Evolutionary conservation across 306 rosid species (phyloP).

Genomic region (Vigna radiata): DNA sequence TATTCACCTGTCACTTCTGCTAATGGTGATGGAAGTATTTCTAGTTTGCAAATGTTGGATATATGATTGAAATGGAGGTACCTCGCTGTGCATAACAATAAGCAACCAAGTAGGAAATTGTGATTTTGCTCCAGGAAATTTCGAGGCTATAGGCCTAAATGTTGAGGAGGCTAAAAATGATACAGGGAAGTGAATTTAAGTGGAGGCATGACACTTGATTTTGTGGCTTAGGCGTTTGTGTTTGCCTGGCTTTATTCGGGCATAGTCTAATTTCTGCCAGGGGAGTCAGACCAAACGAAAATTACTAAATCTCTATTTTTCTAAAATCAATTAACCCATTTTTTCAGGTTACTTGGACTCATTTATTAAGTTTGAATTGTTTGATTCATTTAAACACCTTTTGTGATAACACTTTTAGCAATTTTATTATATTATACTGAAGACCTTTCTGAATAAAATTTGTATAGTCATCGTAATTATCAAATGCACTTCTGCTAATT

Average conservation of each 20-base stretch:
- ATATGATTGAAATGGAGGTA: constrained; percentile 6
- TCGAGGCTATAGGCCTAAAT: not conserved
- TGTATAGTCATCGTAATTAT: not conserved
- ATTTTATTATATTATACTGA: not conserved
- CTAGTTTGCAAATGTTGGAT: not conserved
- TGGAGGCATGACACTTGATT: not conserved
- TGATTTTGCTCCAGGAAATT: not conserved
- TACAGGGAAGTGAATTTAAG: not conserved
- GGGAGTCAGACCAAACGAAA: not conserved
- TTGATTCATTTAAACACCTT: not conserved
- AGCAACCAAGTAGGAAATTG: constrained; percentile 1
- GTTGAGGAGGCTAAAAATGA: not conserved
- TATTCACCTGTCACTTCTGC: not conserved
- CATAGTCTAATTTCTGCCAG: not conserved
- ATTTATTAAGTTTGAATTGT: not conserved
- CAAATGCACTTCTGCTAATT: not conserved
- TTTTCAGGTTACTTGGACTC: not conserved
- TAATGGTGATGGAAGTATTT: not conserved
- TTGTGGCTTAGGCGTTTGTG: not conserved
- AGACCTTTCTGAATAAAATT: not conserved
- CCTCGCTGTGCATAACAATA: not conserved
- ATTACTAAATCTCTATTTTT: not conserved
- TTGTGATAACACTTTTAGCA: not conserved
- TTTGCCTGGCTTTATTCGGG: not conserved
- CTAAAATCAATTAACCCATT: not conserved